A percentile compares a stretch with the other conserved stretches of the same genome.
phyloP scores from a whole-genome alignment of 2,329 filamentous ascomycete genomes.

The Hirsutella rhossiliensis region DNA sequence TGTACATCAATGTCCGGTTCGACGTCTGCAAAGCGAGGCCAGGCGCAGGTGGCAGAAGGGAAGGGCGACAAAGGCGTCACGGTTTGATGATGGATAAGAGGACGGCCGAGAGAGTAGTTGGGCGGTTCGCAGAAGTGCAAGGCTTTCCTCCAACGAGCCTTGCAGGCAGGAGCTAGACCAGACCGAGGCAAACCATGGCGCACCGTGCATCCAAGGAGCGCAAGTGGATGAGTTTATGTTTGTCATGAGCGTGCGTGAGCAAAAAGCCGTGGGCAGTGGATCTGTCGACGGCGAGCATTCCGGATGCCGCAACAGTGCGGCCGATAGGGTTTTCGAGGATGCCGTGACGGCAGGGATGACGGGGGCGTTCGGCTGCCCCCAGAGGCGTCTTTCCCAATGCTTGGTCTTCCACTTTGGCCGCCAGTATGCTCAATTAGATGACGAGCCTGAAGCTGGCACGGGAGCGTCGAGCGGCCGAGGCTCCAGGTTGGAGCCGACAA shows the following conservation, averaged over 20 bases:
- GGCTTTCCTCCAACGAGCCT: too few species aligned
- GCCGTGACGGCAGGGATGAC: constrained; percentile 1
- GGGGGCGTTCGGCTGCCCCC: background rate
- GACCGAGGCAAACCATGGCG: too few species aligned
- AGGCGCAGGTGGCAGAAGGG: too few species aligned
- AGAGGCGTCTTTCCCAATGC: too few species aligned
- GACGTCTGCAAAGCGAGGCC: too few species aligned
- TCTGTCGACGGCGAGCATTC: constrained; percentile 14
- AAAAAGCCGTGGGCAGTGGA: constrained; percentile 6
- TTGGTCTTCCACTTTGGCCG: too few species aligned
- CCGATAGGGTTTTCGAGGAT: constrained; percentile 11
- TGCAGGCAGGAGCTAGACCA: too few species aligned
- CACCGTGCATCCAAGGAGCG: too few species aligned
- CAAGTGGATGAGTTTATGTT: background rate
- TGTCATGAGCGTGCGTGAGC: background rate
- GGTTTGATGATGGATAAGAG: too few species aligned
- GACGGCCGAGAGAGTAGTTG: too few species aligned
- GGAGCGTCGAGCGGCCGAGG: background rate
- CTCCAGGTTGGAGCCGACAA: background rate
- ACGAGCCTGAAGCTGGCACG: background rate
- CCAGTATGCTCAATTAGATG: background rate
- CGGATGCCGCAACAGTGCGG: constrained; percentile 13
- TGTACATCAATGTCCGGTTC: background rate
- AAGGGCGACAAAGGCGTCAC: too few species aligned
- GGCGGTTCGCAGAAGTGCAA: too few species aligned